phyloP scores from a whole-genome alignment of 352 stramenopile species.

The Globisporangium cylindrosporum region DNA sequence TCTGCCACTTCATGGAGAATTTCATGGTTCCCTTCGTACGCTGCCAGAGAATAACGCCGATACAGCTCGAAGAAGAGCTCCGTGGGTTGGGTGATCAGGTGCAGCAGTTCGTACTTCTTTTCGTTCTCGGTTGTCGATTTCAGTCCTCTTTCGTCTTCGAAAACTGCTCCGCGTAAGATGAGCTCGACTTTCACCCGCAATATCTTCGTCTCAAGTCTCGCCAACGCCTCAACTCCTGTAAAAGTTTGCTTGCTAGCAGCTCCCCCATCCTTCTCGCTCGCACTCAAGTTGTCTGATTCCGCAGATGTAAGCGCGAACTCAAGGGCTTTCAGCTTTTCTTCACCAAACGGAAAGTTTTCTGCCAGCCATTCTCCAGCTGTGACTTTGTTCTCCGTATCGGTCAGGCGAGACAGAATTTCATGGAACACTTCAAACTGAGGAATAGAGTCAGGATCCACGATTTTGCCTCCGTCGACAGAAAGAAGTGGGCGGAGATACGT shows the following conservation, averaged over 20 bases:
- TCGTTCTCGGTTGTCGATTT: conserved; percentile 16
- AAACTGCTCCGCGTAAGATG: conserved; percentile 24
- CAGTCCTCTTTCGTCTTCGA: conserved; percentile 18
- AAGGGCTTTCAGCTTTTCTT: conserved; percentile 44
- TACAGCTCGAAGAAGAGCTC: conserved; percentile 49
- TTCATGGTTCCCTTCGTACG: conserved; percentile 25
- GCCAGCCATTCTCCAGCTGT: conserved; percentile 53
- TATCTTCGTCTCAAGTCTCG: conserved; percentile 38
- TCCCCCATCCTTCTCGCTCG: conserved; percentile 13
- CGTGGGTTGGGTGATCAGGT: conserved; percentile 29
- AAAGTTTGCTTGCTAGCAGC: conserved; percentile 27
- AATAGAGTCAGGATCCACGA: neutral
- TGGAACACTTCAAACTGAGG: conserved; percentile 31
- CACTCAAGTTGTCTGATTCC: conserved; percentile 2
- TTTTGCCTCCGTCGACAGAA: neutral
- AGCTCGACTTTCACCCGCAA: conserved; percentile 36
- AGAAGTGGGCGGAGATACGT: conserved; percentile 1
- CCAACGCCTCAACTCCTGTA: conserved; percentile 30
- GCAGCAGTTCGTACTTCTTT: conserved; percentile 22
- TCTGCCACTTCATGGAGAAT: conserved; percentile 29
- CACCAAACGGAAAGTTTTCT: conserved; percentile 35
- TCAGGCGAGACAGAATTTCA: conserved; percentile 28
- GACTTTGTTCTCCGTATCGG: conserved; percentile 37
- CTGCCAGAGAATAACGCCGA: conserved; percentile 33
- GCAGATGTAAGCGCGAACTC: conserved; percentile 35